Evolutionary conservation across 208 protist species (phyloP).

Genomic region (Crithidia bombi): DNA sequence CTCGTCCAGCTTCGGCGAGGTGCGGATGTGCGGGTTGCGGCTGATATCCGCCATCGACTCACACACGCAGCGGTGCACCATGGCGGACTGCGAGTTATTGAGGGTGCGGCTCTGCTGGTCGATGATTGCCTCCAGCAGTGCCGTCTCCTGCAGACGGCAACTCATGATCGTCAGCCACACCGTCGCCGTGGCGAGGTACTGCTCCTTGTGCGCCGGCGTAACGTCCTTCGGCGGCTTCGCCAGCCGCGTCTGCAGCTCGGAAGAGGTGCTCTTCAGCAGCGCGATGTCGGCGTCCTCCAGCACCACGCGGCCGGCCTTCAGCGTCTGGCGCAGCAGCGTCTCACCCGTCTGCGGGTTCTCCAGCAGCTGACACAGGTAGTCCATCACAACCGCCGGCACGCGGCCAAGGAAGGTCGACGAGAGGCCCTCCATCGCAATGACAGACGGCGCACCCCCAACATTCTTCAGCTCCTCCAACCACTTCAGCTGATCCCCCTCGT

Average conservation of each 20-base stretch:
- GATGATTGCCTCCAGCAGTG: constrained; percentile 83
- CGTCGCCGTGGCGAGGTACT: constrained; percentile 85
- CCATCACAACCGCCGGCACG: constrained; percentile 59
- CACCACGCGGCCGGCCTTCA: constrained; percentile 76
- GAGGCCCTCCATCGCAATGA: constrained; percentile 66
- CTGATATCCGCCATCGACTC: constrained; percentile 90
- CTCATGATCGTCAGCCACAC: constrained; percentile 92
- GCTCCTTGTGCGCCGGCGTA: constrained; percentile 77
- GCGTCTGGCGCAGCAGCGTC: constrained; percentile 62
- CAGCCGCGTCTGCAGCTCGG: constrained; percentile 74
- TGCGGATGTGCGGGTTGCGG: constrained; percentile 67
- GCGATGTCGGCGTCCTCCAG: constrained; percentile 59
- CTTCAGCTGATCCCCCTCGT: constrained; percentile 56
- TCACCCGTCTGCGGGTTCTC: constrained; percentile 70
- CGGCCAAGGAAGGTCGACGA: constrained; percentile 59
- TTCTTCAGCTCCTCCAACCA: constrained; percentile 69
- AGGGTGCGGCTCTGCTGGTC: constrained; percentile 89
- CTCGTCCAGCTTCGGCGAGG: constrained; percentile 78
- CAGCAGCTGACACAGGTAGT: constrained; percentile 73
- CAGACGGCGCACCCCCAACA: constrained; percentile 65
- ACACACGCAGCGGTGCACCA: constrained; percentile 91
- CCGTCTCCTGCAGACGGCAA: constrained; percentile 83
- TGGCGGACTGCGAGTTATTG: constrained; percentile 87
- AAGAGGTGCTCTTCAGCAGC: constrained; percentile 61
- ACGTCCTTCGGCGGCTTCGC: constrained; percentile 86